phyloP scores from a whole-genome alignment of 75 land plant genomes.

The Pseudotsuga menziesii region DNA sequence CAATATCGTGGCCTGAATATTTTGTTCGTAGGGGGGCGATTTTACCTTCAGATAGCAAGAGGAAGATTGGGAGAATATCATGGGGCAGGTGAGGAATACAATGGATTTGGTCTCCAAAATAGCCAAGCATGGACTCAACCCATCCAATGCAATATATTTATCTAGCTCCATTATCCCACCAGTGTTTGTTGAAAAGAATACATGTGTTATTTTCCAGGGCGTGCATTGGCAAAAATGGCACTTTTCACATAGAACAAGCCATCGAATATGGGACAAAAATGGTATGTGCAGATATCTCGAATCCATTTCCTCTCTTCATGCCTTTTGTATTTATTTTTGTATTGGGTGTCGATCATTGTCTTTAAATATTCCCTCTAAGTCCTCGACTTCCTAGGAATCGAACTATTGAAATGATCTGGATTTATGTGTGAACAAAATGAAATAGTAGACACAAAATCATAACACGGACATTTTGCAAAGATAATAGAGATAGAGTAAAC shows the following conservation, averaged over 20 bases:
- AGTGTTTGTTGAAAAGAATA: conserved; percentile 89
- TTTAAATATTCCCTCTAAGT: not conserved
- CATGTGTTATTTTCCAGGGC: conserved; percentile 94
- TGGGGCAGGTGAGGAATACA: no score
- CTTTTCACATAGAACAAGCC: conserved; percentile 95
- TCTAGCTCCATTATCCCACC: conserved; percentile 53
- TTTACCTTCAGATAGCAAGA: no score
- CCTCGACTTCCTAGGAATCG: not conserved
- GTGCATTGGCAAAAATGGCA: conserved; percentile 95
- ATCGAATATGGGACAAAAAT: conserved; percentile 96
- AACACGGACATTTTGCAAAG: no score
- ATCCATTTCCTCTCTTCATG: not conserved
- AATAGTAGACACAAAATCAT: no score
- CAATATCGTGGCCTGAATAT: no score
- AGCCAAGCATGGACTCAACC: no score
- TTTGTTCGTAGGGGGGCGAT: no score
- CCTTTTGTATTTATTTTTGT: not conserved
- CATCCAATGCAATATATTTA: conserved; percentile 12
- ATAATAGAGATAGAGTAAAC: no score
- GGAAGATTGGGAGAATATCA: no score
- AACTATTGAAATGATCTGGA: no score
- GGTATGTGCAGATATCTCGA: conserved; percentile 27
- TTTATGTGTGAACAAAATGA: no score
- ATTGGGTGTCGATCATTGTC: not conserved
- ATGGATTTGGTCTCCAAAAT: no score